phyloP scores from a whole-genome alignment of 2,329 filamentous ascomycete species.

The Alternaria burnsii region DNA sequence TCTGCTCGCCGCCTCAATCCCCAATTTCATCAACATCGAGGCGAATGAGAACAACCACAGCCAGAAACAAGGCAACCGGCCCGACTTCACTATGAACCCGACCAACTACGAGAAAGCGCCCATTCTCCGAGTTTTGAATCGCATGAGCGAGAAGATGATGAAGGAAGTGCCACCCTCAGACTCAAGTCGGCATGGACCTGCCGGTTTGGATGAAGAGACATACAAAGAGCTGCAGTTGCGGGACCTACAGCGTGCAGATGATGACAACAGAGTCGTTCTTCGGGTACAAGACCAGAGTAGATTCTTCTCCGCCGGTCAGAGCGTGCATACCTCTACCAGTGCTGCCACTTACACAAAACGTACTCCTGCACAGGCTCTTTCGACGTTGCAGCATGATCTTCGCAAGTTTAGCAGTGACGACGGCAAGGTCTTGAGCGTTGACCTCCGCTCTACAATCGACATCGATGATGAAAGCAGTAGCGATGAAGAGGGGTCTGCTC shows the following conservation, averaged over 20 bases:
- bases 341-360: slow-evolving; percentile 72
- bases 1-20: slow-evolving; percentile 70
- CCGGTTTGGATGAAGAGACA: slow-evolving; percentile 74
- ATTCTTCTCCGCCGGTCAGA: slow-evolving; percentile 71
- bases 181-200: slow-evolving; percentile 69
- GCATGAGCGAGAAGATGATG: slow-evolving; percentile 91
- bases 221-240: slow-evolving; percentile 79
- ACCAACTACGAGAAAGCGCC: slow-evolving; percentile 77
- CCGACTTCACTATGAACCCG: slow-evolving; percentile 90
- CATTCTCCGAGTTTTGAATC: slow-evolving; percentile 89
- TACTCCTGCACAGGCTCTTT: slow-evolving; percentile 73
- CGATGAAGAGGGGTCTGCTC: slow-evolving; percentile 66
- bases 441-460: slow-evolving; percentile 71
- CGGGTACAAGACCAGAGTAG: slow-evolving; percentile 87
- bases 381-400: slow-evolving; percentile 70
- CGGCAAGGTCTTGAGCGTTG: slow-evolving; percentile 49
- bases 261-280: slow-evolving; percentile 80
- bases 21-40: slow-evolving; percentile 89
- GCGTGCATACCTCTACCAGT: slow-evolving; percentile 56
- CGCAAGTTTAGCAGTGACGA: slow-evolving; percentile 52
- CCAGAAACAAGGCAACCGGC: slow-evolving; percentile 83
- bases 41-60: slow-evolving; percentile 96
- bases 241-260: slow-evolving; percentile 78
- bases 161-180: slow-evolving; percentile 84
- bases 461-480: slow-evolving; percentile 71